Evolutionary conservation across 2,329 filamentous ascomycete genomes (phyloP).

Genomic region (Aspergillus japonicus): DNA sequence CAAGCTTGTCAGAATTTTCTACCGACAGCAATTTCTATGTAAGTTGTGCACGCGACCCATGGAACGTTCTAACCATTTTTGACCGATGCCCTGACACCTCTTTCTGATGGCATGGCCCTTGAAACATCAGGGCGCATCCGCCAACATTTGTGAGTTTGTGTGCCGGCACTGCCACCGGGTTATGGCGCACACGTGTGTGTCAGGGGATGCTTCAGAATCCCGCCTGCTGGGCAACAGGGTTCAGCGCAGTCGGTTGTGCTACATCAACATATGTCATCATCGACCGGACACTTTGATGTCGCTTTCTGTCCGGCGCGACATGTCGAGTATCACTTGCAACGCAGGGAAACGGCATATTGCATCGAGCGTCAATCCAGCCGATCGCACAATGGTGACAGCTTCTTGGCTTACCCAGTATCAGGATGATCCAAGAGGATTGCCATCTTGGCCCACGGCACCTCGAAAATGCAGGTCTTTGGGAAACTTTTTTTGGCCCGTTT

Average conservation of each 20-base stretch:
- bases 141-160: neutral
- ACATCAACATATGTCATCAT: neutral
- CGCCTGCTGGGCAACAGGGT: neutral
- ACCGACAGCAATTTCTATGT: neutral
- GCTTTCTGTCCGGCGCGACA: neutral
- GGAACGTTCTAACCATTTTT: neutral
- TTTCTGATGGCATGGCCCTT: neutral
- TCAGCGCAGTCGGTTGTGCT: neutral
- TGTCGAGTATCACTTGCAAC: neutral
- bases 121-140: neutral
- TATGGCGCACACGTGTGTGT: neutral
- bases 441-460: neutral
- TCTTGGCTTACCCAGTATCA: neutral
- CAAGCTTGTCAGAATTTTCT: neutral
- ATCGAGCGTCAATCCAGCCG: neutral
- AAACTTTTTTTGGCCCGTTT: neutral
- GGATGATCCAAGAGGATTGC: neutral
- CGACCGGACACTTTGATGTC: neutral
- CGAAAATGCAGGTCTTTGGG: neutral
- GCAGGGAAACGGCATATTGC: neutral
- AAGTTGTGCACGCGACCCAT: neutral
- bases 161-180: neutral
- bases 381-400: neutral
- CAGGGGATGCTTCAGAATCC: neutral
- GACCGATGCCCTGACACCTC: neutral